Evolutionary conservation across 2,329 filamentous ascomycete genomes (phyloP).

Genomic region (Trichoderma breve): DNA sequence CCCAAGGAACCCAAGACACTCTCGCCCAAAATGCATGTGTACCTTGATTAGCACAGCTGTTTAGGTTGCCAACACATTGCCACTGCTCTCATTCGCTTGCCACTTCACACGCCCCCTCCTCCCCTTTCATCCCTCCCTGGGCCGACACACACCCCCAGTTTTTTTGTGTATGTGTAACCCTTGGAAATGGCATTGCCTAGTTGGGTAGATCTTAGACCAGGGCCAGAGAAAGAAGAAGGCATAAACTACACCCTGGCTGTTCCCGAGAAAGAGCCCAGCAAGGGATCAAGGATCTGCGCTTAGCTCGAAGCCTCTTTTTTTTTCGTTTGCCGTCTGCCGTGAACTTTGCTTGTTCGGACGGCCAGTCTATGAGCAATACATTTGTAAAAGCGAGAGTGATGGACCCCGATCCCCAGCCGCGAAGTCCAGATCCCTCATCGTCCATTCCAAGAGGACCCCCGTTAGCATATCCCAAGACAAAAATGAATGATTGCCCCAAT

Average conservation of each 20-base stretch:
- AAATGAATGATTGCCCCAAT: not conserved
- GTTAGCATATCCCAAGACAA: not conserved
- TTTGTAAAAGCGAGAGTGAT: not conserved
- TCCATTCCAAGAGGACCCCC: not conserved
- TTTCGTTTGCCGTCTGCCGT: not conserved
- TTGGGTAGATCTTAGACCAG: constrained; percentile 8
- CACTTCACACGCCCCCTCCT: not conserved
- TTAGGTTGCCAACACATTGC: not conserved
- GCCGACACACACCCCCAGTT: not conserved
- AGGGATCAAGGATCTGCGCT: constrained; percentile 2
- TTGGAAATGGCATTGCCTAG: not conserved
- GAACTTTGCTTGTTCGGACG: not conserved
- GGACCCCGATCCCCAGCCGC: not conserved
- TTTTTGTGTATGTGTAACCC: not conserved
- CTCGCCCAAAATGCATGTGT: not conserved
- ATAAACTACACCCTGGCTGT: not conserved
- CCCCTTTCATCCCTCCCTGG: not conserved
- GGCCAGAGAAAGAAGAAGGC: not conserved
- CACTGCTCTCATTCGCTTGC: not conserved
- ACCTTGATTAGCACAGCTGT: constrained; percentile 2
- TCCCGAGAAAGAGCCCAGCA: not conserved
- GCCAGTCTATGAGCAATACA: not conserved
- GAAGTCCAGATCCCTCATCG: not conserved
- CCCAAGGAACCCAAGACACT: not conserved
- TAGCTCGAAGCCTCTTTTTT: not conserved